Conservation (phyloP, 192 early-diverging fungal species). For the Funneliformis mosseae region DNA sequence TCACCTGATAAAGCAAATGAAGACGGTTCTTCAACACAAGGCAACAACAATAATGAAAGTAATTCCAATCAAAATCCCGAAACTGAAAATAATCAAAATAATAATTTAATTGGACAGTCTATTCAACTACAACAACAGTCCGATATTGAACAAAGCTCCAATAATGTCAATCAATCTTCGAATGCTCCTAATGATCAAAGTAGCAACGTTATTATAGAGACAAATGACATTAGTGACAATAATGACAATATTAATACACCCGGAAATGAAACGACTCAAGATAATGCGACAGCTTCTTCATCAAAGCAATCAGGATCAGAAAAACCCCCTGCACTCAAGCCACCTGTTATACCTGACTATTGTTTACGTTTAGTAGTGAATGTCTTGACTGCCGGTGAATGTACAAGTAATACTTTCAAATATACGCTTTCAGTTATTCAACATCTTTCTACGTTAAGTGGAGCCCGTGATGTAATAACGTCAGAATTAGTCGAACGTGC, state of each 20-base stretch:
- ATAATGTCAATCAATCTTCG: not conserved
- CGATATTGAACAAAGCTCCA: not conserved
- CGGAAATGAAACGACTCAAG: slow-evolving; percentile 28
- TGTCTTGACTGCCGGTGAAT: slow-evolving; percentile 87
- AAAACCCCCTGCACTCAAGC: slow-evolving; percentile 53
- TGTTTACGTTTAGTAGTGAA: slow-evolving; percentile 86
- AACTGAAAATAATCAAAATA: not conserved
- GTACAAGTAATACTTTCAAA: slow-evolving; percentile 93
- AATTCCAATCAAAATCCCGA: not conserved
- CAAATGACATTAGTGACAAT: not conserved
- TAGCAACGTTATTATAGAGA: not conserved
- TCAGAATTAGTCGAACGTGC: slow-evolving; percentile 77
- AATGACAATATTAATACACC: slow-evolving; percentile 28
- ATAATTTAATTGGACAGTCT: not conserved
- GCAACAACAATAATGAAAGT: not conserved
- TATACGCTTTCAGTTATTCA: slow-evolving; percentile 89
- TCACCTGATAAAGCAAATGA: slow-evolving; percentile 31
- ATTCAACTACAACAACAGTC: not conserved
- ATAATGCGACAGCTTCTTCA: slow-evolving; percentile 31
- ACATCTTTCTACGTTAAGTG: slow-evolving; percentile 73
- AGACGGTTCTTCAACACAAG: not conserved
- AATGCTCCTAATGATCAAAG: not conserved
- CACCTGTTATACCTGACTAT: slow-evolving; percentile 80
- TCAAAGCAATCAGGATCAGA: slow-evolving; percentile 36
- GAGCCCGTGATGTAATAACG: slow-evolving; percentile 73